Conservation (phyloP, 768 basidiomycete species). For the Collybia mongolica region DNA sequence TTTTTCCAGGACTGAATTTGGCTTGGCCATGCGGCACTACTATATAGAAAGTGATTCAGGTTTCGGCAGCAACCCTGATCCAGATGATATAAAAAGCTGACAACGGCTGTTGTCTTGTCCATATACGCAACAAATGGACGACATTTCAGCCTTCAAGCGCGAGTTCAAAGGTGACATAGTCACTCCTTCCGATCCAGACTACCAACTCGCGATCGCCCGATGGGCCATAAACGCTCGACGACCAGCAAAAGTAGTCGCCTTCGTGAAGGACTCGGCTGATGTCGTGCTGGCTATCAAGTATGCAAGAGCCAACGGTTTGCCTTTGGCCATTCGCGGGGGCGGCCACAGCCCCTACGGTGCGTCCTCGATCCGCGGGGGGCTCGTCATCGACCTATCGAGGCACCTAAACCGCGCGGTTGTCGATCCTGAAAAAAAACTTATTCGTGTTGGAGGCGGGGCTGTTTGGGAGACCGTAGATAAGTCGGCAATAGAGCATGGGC, state of each 20-base stretch:
- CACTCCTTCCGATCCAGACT: constrained; percentile 7
- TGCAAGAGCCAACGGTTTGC: constrained; percentile 1
- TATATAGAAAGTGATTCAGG: too few species aligned
- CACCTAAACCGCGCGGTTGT: background rate
- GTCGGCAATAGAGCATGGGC: background rate
- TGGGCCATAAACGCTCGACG: constrained; percentile 18
- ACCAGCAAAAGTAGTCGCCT: constrained; percentile 17
- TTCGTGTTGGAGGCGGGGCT: background rate
- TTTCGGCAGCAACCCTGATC: too few species aligned
- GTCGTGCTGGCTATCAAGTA: constrained; percentile 13
- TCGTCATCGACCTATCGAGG: background rate
- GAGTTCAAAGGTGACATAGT: background rate
- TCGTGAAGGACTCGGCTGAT: constrained; percentile 12
- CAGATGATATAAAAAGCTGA: too few species aligned
- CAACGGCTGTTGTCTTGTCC: too few species aligned
- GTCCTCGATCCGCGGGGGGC: background rate
- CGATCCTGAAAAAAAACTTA: background rate
- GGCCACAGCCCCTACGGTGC: background rate
- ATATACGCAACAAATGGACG: too few species aligned
- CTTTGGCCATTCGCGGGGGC: background rate
- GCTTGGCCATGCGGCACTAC: too few species aligned
- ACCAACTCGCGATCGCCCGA: constrained; percentile 13
- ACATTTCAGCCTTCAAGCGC: too few species aligned
- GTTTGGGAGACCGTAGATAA: constrained; percentile 1
- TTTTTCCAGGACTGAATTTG: too few species aligned